Evolutionary conservation across 768 basidiomycete genomes (phyloP), one percentile per base, ranked within the genome.

Genomic region (Nidularia sp.): DNA sequence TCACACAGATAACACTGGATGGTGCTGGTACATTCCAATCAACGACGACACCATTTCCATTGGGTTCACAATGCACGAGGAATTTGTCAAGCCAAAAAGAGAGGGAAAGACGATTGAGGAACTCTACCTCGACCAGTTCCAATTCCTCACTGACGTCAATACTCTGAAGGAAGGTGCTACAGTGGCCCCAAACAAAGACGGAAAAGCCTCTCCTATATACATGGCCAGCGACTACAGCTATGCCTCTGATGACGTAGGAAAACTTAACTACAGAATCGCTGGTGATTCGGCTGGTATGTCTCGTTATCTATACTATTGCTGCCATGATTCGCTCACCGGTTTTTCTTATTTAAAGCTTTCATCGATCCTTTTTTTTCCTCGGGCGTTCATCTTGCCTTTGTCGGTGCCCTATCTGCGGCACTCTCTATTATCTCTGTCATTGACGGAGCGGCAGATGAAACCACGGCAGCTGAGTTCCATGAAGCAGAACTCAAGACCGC

Each of bases 361-460:
- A 83, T 85, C 51, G 83, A 85, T 56, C 83, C 83, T 0, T 77
- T 84, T 66, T 85, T 85, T 66, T 84, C 83, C 3, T 79, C 77
- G 48, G 74, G 74, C 0, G 69, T 74, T 25, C 74, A 76, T 57
- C 63, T 75, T 13, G 74, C 73, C 4, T 60, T 73, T 41, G 61
- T 64, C 4, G 63, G 68, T n/a, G 72, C 60, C 3, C 62, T 76
- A n/a, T 65, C 71, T 3, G 72, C 74, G 4, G 71, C 73, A 1
- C 45, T 61, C 7, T 62, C 71, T 0, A 67, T 75, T 25, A 52
- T 60, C 29, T 64, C 71, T 2, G 61, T 67, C 1, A 62, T 74
- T 15, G 58, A 57, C n/a, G 66, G 65, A 5, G 53, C 69, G 1
- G 57, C 54, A 42, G 60, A 59, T 1, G 74, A 74, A 46, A 55